Evolutionary conservation across 305 asterid species (phyloP), one percentile per base, ranked within the genome.

Genomic region (Ilex paraguariensis): DNA sequence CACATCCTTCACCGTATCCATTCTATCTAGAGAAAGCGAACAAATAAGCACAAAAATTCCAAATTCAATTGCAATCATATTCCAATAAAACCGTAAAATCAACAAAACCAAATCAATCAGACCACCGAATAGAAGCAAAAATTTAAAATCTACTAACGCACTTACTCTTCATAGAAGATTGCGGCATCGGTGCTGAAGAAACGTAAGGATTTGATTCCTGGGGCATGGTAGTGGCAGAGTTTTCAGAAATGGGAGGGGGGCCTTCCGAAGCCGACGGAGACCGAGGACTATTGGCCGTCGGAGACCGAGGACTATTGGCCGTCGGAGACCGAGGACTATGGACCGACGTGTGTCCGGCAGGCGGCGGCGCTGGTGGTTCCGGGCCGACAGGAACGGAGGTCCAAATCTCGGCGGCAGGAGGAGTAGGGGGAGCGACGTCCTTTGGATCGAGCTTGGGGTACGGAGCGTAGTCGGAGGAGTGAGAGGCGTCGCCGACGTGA

Each of bases 151-250:
- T 28, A 13, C n/a, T 40, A 59, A 1, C 14, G 8, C 8, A 21
- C 76, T 51, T 63, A 88, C 98, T 82, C 71, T 88, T 88, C 55
- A 66, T 68, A 39, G 88, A 63, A 63, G 91, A 74, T 13, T 81
- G 66, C 1, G 86, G 75, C 12, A 71, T 85, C 8, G 96, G 80
- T 61, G 67, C 79, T 0, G 86, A 69, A 48, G 88, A 75, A 58
- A 91, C 76, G 64, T 88, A 86, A 57, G 98, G 96, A 72, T 91
- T 91, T 57, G 96, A 84, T 52, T 81, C 98, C 6, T 82, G 10
- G 28, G 96, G 95, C 95, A 82, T 77, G 76, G 92, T 60, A 62
- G 90, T 84, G 58, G 95, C 77, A 51, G 75, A 46, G 48, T 64
- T 52, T 39, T 65, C 72, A 31, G 80, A 21, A 65, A 72, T 51